A percentile compares a stretch with the other conserved stretches of the same genome.
These are phyloP conservation scores for Gautieria morchelliformis DNA, from an alignment of 768 basidiomycete genomes.

Conservation along the genomic window DNA sequence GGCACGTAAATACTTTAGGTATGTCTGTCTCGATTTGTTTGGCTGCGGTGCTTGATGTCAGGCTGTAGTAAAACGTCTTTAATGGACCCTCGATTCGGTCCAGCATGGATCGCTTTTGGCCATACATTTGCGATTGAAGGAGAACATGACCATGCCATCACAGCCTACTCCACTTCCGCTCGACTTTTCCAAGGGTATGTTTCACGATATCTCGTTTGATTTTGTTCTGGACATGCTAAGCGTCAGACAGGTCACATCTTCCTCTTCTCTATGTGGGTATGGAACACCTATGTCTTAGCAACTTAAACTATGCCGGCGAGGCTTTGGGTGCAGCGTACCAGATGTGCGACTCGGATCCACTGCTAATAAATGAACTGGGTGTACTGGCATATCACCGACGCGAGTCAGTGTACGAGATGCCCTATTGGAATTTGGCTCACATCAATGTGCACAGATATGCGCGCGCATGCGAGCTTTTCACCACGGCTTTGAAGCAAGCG, in stretches of 20 bases:
- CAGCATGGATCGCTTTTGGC: conserved; percentile 96
- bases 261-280: conserved; percentile 95
- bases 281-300: conserved; percentile 91
- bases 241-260: conserved; percentile 70
- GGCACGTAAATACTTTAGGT: conserved; percentile 94
- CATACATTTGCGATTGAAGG: conserved; percentile 97
- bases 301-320: conserved; percentile 75
- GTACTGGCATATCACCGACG: conserved; percentile 86
- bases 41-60: neutral
- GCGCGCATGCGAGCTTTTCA: conserved; percentile 60
- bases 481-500: conserved; percentile 69
- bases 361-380: conserved; percentile 86
- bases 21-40: conserved; percentile 10
- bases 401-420: conserved; percentile 41
- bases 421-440: neutral
- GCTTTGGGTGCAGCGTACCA: conserved; percentile 72
- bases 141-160: conserved; percentile 97
- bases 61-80: conserved; percentile 78
- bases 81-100: conserved; percentile 93
- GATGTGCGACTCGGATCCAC: conserved; percentile 82
- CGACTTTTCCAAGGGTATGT: conserved; percentile 87
- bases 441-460: conserved; percentile 46
- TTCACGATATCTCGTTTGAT: neutral
- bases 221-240: neutral
- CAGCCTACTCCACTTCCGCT: conserved; percentile 94